phyloP scores from a whole-genome alignment of 2,329 filamentous ascomycete genomes.

The Grosmannia serpens region DNA sequence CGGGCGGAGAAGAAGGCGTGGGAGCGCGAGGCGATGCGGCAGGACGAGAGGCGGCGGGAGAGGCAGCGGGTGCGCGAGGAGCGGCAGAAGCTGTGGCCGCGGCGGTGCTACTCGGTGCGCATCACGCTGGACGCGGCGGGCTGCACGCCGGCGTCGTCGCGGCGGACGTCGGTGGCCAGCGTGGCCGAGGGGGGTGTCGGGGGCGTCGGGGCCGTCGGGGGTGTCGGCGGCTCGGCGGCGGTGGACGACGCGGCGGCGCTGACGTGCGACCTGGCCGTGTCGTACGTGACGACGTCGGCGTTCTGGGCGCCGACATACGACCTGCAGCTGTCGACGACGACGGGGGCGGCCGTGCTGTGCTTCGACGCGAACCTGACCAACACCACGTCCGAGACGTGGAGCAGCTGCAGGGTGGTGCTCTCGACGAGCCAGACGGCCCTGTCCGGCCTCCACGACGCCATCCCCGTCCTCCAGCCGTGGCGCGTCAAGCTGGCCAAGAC shows the following conservation, averaged over 20 bases:
- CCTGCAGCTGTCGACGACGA: constrained; percentile 45
- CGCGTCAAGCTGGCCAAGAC: constrained; percentile 34
- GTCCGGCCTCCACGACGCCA: constrained; percentile 40
- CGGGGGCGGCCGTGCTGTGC: constrained; percentile 38
- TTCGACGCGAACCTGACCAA: constrained; percentile 55
- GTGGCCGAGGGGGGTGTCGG: constrained; percentile 38
- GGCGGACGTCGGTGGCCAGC: constrained; percentile 38
- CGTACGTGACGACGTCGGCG: constrained; percentile 46
- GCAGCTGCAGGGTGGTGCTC: constrained; percentile 45
- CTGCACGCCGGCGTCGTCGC: constrained; percentile 31
- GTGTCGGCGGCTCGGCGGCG: constrained; percentile 1
- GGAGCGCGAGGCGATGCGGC: constrained; percentile 20
- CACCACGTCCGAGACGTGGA: constrained; percentile 52
- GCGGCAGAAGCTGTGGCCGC: constrained; percentile 36
- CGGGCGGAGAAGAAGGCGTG: constrained; percentile 22
- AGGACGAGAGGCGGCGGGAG: constrained; percentile 19
- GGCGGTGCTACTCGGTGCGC: constrained; percentile 34
- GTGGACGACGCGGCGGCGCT: background rate
- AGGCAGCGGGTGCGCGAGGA: constrained; percentile 31
- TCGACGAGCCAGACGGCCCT: constrained; percentile 53
- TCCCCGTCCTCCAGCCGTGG: constrained; percentile 46
- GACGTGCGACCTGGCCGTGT: constrained; percentile 38
- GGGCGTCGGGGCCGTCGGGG: constrained; percentile 16
- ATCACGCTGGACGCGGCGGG: constrained; percentile 38
- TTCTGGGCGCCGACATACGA: constrained; percentile 53